Conservation (phyloP, 768 basidiomycete species). For the Xerocomellus amylosporus region DNA sequence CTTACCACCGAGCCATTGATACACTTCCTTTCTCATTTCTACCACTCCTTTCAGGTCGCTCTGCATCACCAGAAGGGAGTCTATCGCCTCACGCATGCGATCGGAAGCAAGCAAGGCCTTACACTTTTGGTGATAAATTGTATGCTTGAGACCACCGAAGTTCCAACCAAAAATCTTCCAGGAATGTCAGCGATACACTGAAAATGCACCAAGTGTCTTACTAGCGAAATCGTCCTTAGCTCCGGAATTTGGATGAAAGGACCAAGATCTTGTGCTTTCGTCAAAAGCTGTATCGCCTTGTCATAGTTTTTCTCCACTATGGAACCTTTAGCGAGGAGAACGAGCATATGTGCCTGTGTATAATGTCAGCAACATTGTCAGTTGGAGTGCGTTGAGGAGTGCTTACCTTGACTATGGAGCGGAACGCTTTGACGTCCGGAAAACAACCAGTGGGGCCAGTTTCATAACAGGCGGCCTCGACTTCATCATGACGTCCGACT, state of each 20-base stretch:
- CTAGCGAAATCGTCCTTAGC: not conserved
- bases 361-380: not conserved
- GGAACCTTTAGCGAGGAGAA: not conserved
- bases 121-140: not conserved
- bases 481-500: not conserved
- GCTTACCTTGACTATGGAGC: not conserved
- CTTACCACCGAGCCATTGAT: conserved; percentile 6
- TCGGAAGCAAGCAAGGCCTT: not conserved
- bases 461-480: not conserved
- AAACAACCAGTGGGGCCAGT: not conserved
- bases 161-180: conserved; percentile 15
- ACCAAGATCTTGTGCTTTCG: not conserved
- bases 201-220: not conserved
- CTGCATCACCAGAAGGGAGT: not conserved
- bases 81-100: not conserved
- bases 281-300: not conserved
- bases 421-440: not conserved
- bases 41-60: not conserved
- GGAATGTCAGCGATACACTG: not conserved
- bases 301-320: not conserved
- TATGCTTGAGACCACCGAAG: not conserved
- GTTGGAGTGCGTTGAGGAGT: too few relatives aligned
- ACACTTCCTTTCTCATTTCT: not conserved
- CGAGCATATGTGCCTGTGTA: not conserved
- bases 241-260: conserved; percentile 1